A percentile compares a stretch with the other conserved stretches of the same genome.
Conservation (phyloP, 768 basidiomycete species). For the Lactarius deliciosus region DNA sequence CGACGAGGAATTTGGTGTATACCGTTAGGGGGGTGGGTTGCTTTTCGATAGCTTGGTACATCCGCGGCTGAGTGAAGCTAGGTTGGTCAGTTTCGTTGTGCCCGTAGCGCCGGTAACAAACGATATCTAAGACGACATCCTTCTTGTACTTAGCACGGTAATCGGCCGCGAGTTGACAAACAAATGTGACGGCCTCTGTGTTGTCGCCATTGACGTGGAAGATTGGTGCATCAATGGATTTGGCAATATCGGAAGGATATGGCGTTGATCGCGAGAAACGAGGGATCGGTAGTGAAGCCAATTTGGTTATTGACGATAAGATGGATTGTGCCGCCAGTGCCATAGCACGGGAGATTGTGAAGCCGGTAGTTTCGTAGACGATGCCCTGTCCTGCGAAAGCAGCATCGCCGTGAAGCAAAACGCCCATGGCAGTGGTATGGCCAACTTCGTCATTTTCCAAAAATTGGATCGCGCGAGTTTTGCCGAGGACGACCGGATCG, state of each 20-base stretch:
- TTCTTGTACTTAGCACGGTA: constrained; percentile 98
- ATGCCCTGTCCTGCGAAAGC: constrained; percentile 98
- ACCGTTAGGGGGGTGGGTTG: constrained; percentile 90
- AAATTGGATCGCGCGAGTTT: constrained; percentile 96
- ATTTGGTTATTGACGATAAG: constrained; percentile 99
- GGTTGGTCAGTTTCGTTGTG: constrained; percentile 99
- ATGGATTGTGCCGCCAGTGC: constrained; percentile 97
- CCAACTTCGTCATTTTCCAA: constrained; percentile 82
- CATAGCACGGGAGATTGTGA: constrained; percentile 94
- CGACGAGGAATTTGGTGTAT: constrained; percentile 88
- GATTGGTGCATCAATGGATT: constrained; percentile 96
- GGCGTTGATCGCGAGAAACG: constrained; percentile 97
- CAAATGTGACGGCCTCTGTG: constrained; percentile 96
- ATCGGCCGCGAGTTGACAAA: constrained; percentile 96
- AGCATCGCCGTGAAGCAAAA: constrained; percentile 96
- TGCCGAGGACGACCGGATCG: constrained; percentile 97
- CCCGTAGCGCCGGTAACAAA: constrained; percentile 98
- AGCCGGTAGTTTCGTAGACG: constrained; percentile 99
- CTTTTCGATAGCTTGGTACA: constrained; percentile 96
- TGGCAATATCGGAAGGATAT: constrained; percentile 97
- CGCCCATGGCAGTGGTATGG: constrained; percentile 88
- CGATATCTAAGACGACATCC: constrained; percentile 97
- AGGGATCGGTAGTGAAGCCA: constrained; percentile 98
- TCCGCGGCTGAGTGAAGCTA: constrained; percentile 95
- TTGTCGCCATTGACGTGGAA: constrained; percentile 99